Percentiles rank a stretch among this genome's conserved stretches.
Evolutionary conservation across 2,329 filamentous ascomycete species (phyloP).

Genomic region (Aspergillus japonicus): DNA sequence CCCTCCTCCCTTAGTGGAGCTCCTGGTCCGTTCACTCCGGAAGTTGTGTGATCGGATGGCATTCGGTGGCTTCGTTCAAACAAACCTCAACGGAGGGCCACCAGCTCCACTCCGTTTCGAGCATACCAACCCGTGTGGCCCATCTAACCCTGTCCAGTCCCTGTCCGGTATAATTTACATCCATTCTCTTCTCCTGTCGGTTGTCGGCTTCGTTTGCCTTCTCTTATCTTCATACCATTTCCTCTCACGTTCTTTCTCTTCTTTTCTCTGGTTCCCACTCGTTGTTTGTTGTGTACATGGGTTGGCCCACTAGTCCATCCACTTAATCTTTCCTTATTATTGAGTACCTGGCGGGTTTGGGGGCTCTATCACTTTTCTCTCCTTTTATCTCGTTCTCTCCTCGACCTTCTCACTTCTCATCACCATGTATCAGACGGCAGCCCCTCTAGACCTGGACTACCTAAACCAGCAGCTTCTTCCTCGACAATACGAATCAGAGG

Average conservation of each 20-base stretch:
- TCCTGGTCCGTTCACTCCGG: conserved; percentile 8
- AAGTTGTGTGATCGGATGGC: conserved; percentile 13
- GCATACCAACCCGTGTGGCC: conserved; percentile 19
- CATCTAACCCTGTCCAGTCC: conserved; percentile 13
- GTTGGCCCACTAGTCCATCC: neutral
- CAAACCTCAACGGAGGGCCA: conserved; percentile 8
- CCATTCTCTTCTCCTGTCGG: conserved; percentile 2
- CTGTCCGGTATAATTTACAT: conserved; percentile 11
- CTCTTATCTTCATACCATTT: conserved; percentile 4
- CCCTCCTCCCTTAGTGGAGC: conserved; percentile 4
- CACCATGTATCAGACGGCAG: conserved; percentile 30
- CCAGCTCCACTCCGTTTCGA: conserved; percentile 20
- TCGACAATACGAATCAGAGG: conserved; percentile 39
- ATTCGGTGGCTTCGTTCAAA: conserved; percentile 12
- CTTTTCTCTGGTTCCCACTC: conserved; percentile 1
- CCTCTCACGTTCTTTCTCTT: conserved; percentile 10
- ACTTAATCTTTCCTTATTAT: conserved; percentile 6
- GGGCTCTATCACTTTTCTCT: neutral
- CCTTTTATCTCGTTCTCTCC: neutral
- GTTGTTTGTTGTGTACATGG: neutral
- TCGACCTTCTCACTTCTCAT: neutral
- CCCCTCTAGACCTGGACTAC: conserved; percentile 30
- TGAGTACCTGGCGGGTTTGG: neutral
- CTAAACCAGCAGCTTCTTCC: conserved; percentile 33
- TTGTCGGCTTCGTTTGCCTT: conserved; percentile 3